Base-by-base conservation (phyloP, 805 yeast species). In the Kregervanrija fluxuum region DNA sequence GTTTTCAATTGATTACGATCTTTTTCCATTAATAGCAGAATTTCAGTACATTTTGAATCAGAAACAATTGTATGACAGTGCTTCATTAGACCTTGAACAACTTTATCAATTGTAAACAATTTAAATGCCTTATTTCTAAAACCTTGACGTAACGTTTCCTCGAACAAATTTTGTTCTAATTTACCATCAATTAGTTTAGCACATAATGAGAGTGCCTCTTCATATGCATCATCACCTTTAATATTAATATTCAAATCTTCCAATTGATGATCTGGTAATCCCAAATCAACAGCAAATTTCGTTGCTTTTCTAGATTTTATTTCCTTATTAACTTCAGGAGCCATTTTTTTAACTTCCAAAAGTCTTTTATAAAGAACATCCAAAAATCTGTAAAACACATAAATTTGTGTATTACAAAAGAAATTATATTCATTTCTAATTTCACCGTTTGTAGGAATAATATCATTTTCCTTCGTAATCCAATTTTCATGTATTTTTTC, bases 71-170 rank as follows among this genome's bases (percentile, higher is more conserved):
- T 70, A 56, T 93, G 97, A 63, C 89, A 79, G 62, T 93, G 96
- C 63, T 93, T 93, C 47, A 82, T 80, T 33, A 85, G 61, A 10
- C 85, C 77, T 57, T 88, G 95, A 15, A 89, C 77, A 22, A 90
- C 95, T 66, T 90, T 93, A 62, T 93, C 97, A 49, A 93, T 75
- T 1, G 98, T 91, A 68, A 89, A 91, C 45, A 93, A 67, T 62
- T 88, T 88, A 69, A 85, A 93, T 0, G 98, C 99, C 49, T 82
- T 83, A 66, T 91, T 93, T 57, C 93, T 78, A 68, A 85, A 93
- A 0, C 95, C 96, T 70, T 91, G 97, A 50, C 99, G 86, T 47
- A 93, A 67, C 13, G 95, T 77, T 64, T 93, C 99, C 68, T 93
- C 99, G 62, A 85, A 95, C 84, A 89, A 82, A 63, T 84, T 93